These are phyloP conservation scores for Zychaea mexicana DNA, from an alignment of 371 early-diverging fungal genomes.

Conservation along the genomic window DNA sequence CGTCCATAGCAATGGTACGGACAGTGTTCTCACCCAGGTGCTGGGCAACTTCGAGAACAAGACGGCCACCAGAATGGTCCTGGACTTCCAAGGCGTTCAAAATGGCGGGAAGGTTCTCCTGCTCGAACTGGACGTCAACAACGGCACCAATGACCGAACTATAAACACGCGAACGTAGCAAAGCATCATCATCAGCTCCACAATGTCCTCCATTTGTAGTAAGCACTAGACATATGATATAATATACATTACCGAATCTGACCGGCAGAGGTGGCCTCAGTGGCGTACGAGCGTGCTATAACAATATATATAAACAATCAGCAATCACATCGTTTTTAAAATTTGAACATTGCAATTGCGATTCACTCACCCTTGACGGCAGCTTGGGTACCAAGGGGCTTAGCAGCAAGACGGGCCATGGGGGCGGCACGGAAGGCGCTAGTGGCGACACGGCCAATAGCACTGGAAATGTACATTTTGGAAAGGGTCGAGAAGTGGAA, in stretches of 20 bases:
- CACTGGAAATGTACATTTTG: slow-evolving; percentile 33
- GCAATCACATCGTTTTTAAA: no score
- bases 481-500: not conserved
- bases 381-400: slow-evolving; percentile 27
- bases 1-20: slow-evolving; percentile 99
- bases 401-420: slow-evolving; percentile 22
- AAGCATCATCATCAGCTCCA: not conserved
- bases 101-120: slow-evolving; percentile 91
- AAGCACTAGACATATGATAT: no score
- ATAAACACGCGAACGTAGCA: not conserved
- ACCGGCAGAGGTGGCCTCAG: slow-evolving; percentile 40
- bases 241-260: slow-evolving; percentile 58
- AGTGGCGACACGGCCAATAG: slow-evolving; percentile 35
- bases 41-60: slow-evolving; percentile 96
- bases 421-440: slow-evolving; percentile 36
- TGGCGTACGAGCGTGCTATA: slow-evolving; percentile 41
- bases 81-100: slow-evolving; percentile 96
- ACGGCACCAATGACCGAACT: slow-evolving; percentile 94
- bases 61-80: slow-evolving; percentile 75
- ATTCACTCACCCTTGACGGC: slow-evolving; percentile 5
- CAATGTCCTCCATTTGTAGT: not conserved
- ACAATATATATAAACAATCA: no score
- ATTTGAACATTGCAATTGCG: no score
- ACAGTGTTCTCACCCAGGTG: slow-evolving; percentile 98
- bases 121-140: slow-evolving; percentile 97